These are phyloP conservation scores for Kandelia obovata DNA, from an alignment of 345 rosid genomes.

Conservation along the genomic window DNA sequence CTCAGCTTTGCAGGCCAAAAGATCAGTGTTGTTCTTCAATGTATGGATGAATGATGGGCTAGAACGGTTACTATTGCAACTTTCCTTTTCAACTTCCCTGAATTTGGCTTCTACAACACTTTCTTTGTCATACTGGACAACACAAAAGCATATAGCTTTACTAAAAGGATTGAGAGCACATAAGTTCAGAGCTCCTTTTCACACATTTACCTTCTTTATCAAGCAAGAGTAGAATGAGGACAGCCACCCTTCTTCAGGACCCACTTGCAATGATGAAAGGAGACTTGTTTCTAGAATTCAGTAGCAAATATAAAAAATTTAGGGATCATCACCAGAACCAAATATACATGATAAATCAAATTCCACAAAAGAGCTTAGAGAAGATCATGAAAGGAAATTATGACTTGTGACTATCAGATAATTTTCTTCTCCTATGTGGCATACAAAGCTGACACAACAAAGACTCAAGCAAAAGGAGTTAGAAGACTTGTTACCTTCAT, in stretches of 20 bases:
- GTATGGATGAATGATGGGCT: constrained; percentile 51
- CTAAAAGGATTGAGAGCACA: constrained; percentile 5
- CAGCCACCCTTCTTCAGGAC: constrained; percentile 89
- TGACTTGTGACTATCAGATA: too few relatives aligned
- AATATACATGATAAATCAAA: constrained; percentile 2
- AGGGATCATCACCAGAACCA: not conserved
- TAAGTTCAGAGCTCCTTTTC: not conserved
- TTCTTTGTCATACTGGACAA: constrained; percentile 71
- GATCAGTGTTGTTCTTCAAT: constrained; percentile 72
- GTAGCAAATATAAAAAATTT: not conserved
- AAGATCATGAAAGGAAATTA: not conserved
- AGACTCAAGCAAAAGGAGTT: not conserved
- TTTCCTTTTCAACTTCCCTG: constrained; percentile 75
- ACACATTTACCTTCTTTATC: constrained; percentile 62
- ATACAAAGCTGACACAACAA: not conserved
- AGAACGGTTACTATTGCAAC: constrained; percentile 39
- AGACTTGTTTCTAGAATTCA: constrained; percentile 57
- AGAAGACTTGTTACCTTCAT: constrained; percentile 60
- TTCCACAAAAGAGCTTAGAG: not conserved
- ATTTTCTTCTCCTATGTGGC: too few relatives aligned
- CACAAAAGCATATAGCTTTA: not conserved
- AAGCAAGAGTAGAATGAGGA: constrained; percentile 92
- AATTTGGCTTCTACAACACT: constrained; percentile 77
- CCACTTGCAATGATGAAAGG: constrained; percentile 78
- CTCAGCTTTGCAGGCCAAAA: constrained; percentile 93